Base-by-base conservation (phyloP, 163 green algal genomes). In the Trebouxiophyceae sp. region DNA sequence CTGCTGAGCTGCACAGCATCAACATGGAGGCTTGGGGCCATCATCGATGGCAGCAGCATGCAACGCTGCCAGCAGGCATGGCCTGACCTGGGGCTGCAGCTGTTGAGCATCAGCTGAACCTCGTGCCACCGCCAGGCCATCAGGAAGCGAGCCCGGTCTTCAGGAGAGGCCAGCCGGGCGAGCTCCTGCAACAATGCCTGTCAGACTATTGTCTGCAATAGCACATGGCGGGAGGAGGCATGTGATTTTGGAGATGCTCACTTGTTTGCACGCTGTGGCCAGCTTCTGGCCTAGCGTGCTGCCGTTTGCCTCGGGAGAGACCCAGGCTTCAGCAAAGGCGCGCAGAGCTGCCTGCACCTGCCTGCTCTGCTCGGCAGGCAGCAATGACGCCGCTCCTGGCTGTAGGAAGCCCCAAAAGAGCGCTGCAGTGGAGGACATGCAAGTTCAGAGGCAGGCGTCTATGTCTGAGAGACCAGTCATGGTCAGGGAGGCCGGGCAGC, bases 101-200 rank as follows among this genome's bases (percentile, higher is more conserved):
- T 57, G 47, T 57, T 57, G 47, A 57, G 5, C 19, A 24, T 24
- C 47, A 57, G 23, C 47, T 57, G 47, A 12, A 57, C 19, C 26
- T 57, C 47, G 47, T 57, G 47, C 47, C 47, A 57, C 47, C 47
- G 19, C 47, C 47, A 57, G 5, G 47, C 47, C 47, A 12, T 26
- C 19, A 57, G 47, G 6, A 57, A 28, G 19, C 22, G 16, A 28
- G 22, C 47, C 19, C 23, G 47, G 19, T 28, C 47, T 20, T 57
- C 47, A 12, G 47, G 19, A 24, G 47, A 30, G 39, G 39, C 39
- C 8, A 50, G 8, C 16, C 8, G 8, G 16, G 39, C 8, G 16
- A 16, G 16, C 8, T 50, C 8, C 39, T n/a, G 39, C 39, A 50
- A 50, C 8, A 50, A 16, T 50, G 8, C 39, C 16, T 8, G 39